Conservation (phyloP, 352 stramenopile species). For the Pythium phragmiticola region DNA sequence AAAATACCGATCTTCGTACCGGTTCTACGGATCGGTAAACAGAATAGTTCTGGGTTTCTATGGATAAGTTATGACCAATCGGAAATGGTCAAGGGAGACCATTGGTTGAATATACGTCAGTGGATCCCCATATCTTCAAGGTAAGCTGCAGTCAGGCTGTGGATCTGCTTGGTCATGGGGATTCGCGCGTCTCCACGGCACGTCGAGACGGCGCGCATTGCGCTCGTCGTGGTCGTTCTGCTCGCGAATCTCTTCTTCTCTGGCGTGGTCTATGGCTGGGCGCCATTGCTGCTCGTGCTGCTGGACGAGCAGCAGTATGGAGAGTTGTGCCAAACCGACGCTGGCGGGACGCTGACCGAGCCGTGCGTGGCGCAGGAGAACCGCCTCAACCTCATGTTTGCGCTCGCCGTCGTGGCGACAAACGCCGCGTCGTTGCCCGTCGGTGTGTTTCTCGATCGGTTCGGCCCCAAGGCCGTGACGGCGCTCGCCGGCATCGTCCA, state of each 20-base stretch:
- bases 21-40: constrained; percentile 1
- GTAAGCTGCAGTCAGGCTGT: neutral
- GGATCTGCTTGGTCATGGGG: neutral
- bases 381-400: constrained; percentile 85
- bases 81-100: neutral
- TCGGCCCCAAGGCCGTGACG: constrained; percentile 46
- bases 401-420: constrained; percentile 68
- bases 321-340: constrained; percentile 57
- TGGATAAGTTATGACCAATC: constrained; percentile 3
- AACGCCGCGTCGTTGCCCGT: constrained; percentile 78
- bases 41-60: constrained; percentile 5
- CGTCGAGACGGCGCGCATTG: constrained; percentile 27
- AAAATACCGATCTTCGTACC: constrained; percentile 23
- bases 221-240: constrained; percentile 67
- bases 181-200: neutral
- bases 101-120: constrained; percentile 20
- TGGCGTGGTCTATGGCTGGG: constrained; percentile 85
- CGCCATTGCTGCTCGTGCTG: constrained; percentile 79
- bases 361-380: constrained; percentile 77
- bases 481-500: constrained; percentile 62
- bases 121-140: constrained; percentile 8
- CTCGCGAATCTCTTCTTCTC: constrained; percentile 79
- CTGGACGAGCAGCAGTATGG: constrained; percentile 79
- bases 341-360: neutral
- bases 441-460: constrained; percentile 74